These are phyloP conservation scores for Iberis pinnata DNA, from an alignment of 345 rosid genomes.

Conservation along the genomic window DNA sequence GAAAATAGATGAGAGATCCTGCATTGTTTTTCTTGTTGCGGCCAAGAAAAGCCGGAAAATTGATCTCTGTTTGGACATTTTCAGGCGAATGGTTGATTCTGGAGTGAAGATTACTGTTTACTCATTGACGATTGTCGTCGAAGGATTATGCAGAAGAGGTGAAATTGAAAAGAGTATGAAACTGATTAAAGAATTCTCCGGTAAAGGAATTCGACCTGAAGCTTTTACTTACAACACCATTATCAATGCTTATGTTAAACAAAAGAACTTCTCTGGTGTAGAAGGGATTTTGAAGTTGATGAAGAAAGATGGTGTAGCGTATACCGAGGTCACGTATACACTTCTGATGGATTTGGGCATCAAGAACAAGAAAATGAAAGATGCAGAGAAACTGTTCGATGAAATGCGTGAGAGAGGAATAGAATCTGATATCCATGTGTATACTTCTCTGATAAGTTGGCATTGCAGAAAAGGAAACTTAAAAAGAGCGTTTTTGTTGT, in stretches of 20 bases:
- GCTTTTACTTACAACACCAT: slow-evolving; percentile 62
- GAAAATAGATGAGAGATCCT: slow-evolving; percentile 59
- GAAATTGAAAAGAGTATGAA: slow-evolving; percentile 44
- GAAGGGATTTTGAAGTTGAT: slow-evolving; percentile 49
- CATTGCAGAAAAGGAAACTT: slow-evolving; percentile 47
- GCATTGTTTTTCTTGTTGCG: slow-evolving; percentile 61
- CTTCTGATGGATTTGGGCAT: slow-evolving; percentile 43
- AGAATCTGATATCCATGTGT: slow-evolving; percentile 46
- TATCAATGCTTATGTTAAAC: slow-evolving; percentile 49
- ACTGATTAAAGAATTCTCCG: slow-evolving; percentile 39
- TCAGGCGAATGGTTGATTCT: slow-evolving; percentile 47
- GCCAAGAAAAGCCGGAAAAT: slow-evolving; percentile 44
- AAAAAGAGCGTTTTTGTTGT: slow-evolving; percentile 55
- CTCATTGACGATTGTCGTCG: slow-evolving; percentile 60
- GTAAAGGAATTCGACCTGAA: slow-evolving; percentile 55
- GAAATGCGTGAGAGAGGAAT: slow-evolving; percentile 66
- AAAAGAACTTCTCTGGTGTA: slow-evolving; percentile 42
- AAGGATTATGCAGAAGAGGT: slow-evolving; percentile 58
- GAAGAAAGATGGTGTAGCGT: slow-evolving; percentile 45
- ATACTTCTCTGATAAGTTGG: slow-evolving; percentile 55
- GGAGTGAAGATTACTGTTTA: slow-evolving; percentile 48
- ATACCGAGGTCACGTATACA: slow-evolving; percentile 58
- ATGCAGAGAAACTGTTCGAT: slow-evolving; percentile 58
- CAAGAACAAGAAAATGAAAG: slow-evolving; percentile 33
- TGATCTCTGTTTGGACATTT: slow-evolving; percentile 46